A percentile compares a stretch with the other conserved stretches of the same genome.
Conservation (phyloP, 495 filamentous ascomycete species). For the Penicillium argentinense region DNA sequence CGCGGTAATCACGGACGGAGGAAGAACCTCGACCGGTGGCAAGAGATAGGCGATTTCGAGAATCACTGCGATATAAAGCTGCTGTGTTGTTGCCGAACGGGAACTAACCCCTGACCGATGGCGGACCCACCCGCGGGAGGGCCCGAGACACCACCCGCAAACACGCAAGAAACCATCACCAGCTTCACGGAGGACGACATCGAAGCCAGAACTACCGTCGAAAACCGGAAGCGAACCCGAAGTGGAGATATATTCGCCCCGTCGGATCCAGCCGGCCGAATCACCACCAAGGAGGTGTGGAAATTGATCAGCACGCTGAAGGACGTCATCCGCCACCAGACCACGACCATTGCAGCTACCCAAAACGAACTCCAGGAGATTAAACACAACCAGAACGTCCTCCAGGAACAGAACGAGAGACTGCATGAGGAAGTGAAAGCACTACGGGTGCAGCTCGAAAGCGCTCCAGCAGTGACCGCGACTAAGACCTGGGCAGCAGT, state of each 20-base stretch:
- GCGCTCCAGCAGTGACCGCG: constrained; percentile 2
- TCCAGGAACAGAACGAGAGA: too few species aligned
- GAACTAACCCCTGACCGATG: constrained; percentile 12
- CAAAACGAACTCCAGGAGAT: too few species aligned
- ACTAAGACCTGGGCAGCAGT: constrained; percentile 12
- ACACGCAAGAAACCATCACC: constrained; percentile 13
- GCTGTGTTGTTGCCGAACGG: constrained; percentile 10
- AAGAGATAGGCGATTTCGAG: too few species aligned
- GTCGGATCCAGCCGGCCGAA: constrained; percentile 10
- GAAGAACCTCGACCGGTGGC: too few species aligned
- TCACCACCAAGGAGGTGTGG: constrained; percentile 21
- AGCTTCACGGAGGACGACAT: constrained; percentile 5
- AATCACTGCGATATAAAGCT: constrained; percentile 2
- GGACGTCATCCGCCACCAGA: too few species aligned
- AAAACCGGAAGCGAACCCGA: too few species aligned
- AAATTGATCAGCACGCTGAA: constrained; percentile 17
- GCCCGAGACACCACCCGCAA: constrained; percentile 15
- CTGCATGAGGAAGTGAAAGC: constrained; percentile 18
- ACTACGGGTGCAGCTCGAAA: constrained; percentile 8
- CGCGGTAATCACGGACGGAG: too few species aligned
- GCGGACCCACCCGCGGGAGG: constrained; percentile 16
- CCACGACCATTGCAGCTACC: too few species aligned
- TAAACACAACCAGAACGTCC: too few species aligned
- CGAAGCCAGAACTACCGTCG: constrained; percentile 4
- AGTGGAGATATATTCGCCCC: constrained; percentile 5